A percentile compares a stretch with the other conserved stretches of the same genome.
These are phyloP conservation scores for Durio zibethinus DNA, from an alignment of 345 rosid genomes.

Conservation along the genomic window DNA sequence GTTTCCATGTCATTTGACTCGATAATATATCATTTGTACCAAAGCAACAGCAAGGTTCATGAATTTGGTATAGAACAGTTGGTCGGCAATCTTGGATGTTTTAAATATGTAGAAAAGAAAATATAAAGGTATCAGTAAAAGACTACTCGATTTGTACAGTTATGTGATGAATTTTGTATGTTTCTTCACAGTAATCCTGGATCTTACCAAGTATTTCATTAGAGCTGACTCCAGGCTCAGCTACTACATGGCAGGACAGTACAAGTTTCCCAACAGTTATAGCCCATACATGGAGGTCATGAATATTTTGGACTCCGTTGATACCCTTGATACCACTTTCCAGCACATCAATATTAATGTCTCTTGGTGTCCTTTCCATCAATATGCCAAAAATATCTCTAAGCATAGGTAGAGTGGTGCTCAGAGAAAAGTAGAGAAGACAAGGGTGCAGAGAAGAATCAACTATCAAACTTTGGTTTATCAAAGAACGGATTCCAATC, in stretches of 20 bases:
- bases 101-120: neutral
- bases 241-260: conserved; percentile 62
- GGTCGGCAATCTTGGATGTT: too few relatives aligned
- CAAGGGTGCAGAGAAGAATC: conserved; percentile 72
- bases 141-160: conserved; percentile 66
- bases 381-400: conserved; percentile 49
- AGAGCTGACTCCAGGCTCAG: conserved; percentile 48
- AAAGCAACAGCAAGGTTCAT: neutral
- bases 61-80: neutral
- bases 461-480: conserved; percentile 50
- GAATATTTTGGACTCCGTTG: conserved; percentile 50
- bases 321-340: conserved; percentile 46
- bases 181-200: conserved; percentile 51
- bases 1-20: neutral
- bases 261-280: conserved; percentile 57
- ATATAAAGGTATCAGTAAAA: neutral
- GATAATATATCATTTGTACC: neutral
- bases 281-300: conserved; percentile 68
- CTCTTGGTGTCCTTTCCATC: conserved; percentile 67
- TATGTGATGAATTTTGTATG: conserved; percentile 57
- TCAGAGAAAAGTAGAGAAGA: conserved; percentile 54
- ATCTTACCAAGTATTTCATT: conserved; percentile 43
- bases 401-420: conserved; percentile 63
- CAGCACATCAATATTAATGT: conserved; percentile 42
- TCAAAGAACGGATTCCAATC: conserved; percentile 79